Conservation (phyloP, 768 basidiomycete species). For the Pleurotus eryngii region DNA sequence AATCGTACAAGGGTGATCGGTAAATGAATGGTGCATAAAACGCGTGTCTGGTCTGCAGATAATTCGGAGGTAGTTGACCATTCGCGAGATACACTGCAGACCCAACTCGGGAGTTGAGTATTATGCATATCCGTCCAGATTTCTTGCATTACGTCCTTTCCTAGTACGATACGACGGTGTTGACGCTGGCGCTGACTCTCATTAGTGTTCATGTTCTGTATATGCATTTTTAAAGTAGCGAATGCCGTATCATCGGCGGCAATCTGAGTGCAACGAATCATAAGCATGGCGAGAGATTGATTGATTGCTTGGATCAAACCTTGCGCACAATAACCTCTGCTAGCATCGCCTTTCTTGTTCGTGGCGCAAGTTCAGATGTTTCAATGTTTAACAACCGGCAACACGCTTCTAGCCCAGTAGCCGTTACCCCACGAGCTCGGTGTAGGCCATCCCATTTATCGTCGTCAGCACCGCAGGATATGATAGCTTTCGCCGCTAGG, state of each 20-base stretch:
- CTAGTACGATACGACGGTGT: conserved; percentile 17
- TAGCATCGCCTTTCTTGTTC: not conserved
- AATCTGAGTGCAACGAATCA: not conserved
- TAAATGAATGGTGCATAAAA: conserved; percentile 23
- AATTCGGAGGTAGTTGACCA: conserved; percentile 23
- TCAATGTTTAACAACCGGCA: too few species aligned
- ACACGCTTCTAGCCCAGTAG: too few species aligned
- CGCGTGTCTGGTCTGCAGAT: conserved; percentile 25
- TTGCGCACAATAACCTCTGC: not conserved
- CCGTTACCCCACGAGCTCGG: too few species aligned
- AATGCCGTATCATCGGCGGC: not conserved
- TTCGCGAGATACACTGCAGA: conserved; percentile 23
- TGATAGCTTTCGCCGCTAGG: too few species aligned
- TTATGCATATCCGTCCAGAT: conserved; percentile 26
- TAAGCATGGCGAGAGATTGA: not conserved
- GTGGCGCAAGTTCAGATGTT: not conserved
- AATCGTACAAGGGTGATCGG: conserved; percentile 24
- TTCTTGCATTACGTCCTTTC: conserved; percentile 22
- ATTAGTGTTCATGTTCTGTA: not conserved
- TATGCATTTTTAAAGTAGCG: conserved; percentile 1
- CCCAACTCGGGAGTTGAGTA: conserved; percentile 27
- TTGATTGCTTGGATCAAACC: not conserved
- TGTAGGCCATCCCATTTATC: too few species aligned
- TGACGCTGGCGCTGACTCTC: not conserved
- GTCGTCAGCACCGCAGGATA: too few species aligned